phyloP scores from a whole-genome alignment of 371 early-diverging fungal species.

The Rhizomucor pusillus region DNA sequence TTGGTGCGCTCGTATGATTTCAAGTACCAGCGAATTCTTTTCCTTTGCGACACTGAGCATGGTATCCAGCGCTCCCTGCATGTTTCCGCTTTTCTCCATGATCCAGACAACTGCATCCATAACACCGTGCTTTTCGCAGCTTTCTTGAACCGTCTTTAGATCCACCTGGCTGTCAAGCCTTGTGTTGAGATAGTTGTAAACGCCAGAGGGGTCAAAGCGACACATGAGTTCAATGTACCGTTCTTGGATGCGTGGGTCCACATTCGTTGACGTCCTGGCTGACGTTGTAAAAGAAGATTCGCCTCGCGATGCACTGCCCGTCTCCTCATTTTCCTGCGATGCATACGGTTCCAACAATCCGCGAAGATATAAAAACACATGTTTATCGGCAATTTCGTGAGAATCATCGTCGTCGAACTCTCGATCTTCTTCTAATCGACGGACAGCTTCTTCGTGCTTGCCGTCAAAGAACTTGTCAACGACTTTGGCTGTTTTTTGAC shows the following conservation, averaged over 20 bases:
- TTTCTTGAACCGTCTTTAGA: slow-evolving; percentile 52
- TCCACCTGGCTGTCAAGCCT: slow-evolving; percentile 56
- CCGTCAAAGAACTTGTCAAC: slow-evolving; percentile 59
- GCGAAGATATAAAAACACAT: slow-evolving; percentile 61
- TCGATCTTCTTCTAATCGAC: slow-evolving; percentile 49
- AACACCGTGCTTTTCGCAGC: slow-evolving; percentile 59
- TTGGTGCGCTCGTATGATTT: slow-evolving; percentile 36
- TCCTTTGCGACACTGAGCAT: slow-evolving; percentile 63
- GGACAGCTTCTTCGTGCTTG: slow-evolving; percentile 62
- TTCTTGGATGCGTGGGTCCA: slow-evolving; percentile 50
- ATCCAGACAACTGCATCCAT: slow-evolving; percentile 80
- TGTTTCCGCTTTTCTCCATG: slow-evolving; percentile 68
- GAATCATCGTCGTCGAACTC: slow-evolving; percentile 50
- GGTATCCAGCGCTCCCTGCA: slow-evolving; percentile 63
- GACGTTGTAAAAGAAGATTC: neutral
- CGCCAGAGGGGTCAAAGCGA: slow-evolving; percentile 64
- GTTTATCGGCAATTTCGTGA: slow-evolving; percentile 44
- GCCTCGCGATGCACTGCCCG: neutral
- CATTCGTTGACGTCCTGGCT: neutral
- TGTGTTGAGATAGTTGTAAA: slow-evolving; percentile 61
- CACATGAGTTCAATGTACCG: slow-evolving; percentile 70
- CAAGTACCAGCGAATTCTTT: slow-evolving; percentile 38
- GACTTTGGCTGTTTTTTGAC: slow-evolving; percentile 58
- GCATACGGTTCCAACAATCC: slow-evolving; percentile 62
- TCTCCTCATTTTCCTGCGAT: neutral